Evolutionary conservation across 495 filamentous ascomycete species (phyloP).

Genomic region (Neurospora sp.): DNA sequence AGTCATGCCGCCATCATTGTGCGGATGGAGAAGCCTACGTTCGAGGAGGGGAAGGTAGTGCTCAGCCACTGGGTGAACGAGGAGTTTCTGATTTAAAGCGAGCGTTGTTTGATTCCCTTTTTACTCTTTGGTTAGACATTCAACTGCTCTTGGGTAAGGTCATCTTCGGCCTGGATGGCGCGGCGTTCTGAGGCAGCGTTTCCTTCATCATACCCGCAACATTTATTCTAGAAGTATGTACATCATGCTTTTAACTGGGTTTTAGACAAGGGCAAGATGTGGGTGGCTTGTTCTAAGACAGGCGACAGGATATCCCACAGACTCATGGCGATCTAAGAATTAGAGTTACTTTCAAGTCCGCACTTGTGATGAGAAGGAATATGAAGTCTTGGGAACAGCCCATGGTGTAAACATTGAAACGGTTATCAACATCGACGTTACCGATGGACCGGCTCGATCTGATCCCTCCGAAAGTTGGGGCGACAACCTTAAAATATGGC

Average conservation of each 20-base stretch:
- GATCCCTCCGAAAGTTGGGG: background rate
- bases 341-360: background rate
- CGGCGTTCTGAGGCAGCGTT: background rate
- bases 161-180: background rate
- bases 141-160: background rate
- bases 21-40: constrained; percentile 48
- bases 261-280: background rate
- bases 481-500: background rate
- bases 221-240: background rate
- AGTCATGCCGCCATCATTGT: constrained; percentile 89
- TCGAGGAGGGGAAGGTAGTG: constrained; percentile 68
- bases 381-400: background rate
- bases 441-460: background rate
- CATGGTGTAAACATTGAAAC: background rate
- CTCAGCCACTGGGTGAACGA: constrained; percentile 70
- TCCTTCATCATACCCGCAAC: background rate
- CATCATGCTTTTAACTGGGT: background rate
- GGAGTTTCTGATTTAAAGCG: constrained; percentile 43
- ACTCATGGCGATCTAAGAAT: background rate
- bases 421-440: background rate
- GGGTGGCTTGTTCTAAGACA: background rate
- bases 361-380: background rate
- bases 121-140: background rate
- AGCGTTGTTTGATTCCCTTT: background rate
- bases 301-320: background rate